Evolutionary conservation across 306 rosid species (phyloP).

Genomic region (Vigna radiata): DNA sequence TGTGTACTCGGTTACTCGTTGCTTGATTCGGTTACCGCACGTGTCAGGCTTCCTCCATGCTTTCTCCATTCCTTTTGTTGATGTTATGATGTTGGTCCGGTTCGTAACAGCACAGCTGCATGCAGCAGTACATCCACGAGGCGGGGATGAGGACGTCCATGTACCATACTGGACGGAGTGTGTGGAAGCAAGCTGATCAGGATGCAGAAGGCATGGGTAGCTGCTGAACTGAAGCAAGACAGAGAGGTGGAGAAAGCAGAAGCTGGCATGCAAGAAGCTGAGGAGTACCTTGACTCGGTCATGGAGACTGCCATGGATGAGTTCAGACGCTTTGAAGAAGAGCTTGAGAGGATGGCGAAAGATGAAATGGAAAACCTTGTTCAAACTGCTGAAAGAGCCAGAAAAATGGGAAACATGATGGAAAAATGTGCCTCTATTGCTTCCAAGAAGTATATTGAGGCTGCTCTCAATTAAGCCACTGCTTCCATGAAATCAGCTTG

Average conservation of each 20-base stretch:
- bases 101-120: too few relatives aligned
- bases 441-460: constrained; percentile 77
- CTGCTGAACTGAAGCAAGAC: constrained; percentile 67
- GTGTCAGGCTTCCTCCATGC: too few relatives aligned
- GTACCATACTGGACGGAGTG: too few relatives aligned
- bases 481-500: constrained; percentile 93
- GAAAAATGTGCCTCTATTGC: constrained; percentile 78
- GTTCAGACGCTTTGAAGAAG: constrained; percentile 74
- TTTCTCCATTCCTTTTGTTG: too few relatives aligned
- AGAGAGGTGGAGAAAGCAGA: constrained; percentile 69
- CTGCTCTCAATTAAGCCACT: constrained; percentile 76
- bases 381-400: constrained; percentile 65
- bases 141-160: too few relatives aligned
- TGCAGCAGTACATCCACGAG: too few relatives aligned
- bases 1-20: too few relatives aligned
- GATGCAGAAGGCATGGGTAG: constrained; percentile 94
- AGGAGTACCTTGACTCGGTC: constrained; percentile 74
- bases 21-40: too few relatives aligned
- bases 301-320: constrained; percentile 94
- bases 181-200: too few relatives aligned
- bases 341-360: constrained; percentile 59
- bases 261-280: constrained; percentile 59
- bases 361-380: constrained; percentile 59
- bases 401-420: constrained; percentile 75
- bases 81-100: too few relatives aligned